Percentiles rank a stretch among this genome's conserved stretches.
Conservation (phyloP, 2,329 filamentous ascomycete species). For the Ophiostoma australiae region DNA sequence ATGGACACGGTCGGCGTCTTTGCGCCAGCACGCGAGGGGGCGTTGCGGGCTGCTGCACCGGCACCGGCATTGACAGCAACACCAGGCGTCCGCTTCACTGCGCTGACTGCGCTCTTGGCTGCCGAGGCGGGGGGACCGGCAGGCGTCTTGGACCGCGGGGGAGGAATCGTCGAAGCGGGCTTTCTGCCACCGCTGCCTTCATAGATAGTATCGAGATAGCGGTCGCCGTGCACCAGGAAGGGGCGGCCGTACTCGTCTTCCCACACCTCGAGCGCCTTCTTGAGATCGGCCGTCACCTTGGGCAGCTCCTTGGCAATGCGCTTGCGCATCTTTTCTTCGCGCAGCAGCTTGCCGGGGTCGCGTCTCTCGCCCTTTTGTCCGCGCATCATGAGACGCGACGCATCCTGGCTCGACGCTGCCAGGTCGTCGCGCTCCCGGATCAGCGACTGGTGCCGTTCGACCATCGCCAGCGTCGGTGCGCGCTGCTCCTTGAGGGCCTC, state of each 20-base stretch:
- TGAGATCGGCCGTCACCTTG: conserved; percentile 80
- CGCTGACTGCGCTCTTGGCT: conserved; percentile 18
- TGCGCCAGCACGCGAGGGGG: conserved; percentile 40
- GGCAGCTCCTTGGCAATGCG: conserved; percentile 92
- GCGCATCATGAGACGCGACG: conserved; percentile 84
- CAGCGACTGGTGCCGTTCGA: conserved; percentile 78
- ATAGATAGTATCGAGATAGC: conserved; percentile 83
- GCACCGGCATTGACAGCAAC: conserved; percentile 6
- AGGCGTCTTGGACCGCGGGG: conserved; percentile 68
- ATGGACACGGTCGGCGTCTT: conserved; percentile 58
- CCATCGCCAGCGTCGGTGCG: conserved; percentile 71
- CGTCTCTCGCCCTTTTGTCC: conserved; percentile 90
- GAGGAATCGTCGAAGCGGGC: conserved; percentile 43
- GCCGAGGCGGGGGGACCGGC: conserved; percentile 47
- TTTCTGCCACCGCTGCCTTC: conserved; percentile 41
- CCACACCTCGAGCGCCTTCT: conserved; percentile 75
- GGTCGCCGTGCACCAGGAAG: conserved; percentile 87
- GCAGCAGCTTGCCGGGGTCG: conserved; percentile 85
- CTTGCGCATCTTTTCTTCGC: conserved; percentile 99
- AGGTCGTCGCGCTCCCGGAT: conserved; percentile 84
- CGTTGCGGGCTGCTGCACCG: conserved; percentile 17
- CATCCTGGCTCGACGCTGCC: conserved; percentile 86
- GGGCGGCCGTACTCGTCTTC: conserved; percentile 91
- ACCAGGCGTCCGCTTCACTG: conserved; percentile 27
- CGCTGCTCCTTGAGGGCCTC: conserved; percentile 82